These are phyloP conservation scores for Nannizziopsis barbatae DNA, from an alignment of 2,329 filamentous ascomycete species.

Conservation along the genomic window DNA sequence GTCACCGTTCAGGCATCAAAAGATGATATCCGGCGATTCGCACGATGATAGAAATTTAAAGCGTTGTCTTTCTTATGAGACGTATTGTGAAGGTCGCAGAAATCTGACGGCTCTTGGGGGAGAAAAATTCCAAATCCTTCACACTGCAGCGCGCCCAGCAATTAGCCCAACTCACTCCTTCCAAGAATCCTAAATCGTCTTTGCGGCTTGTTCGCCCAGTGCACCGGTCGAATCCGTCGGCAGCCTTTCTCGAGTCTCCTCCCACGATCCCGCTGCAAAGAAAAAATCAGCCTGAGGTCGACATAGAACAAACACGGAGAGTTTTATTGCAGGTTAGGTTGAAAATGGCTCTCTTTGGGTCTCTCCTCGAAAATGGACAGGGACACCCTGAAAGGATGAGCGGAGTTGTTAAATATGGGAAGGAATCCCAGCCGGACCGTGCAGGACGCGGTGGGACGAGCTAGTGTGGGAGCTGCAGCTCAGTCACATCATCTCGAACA, in stretches of 20 bases:
- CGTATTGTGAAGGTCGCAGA: slow-evolving; percentile 1
- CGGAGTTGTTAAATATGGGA: slow-evolving; percentile 1
- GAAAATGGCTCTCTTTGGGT: not conserved
- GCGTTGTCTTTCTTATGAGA: not conserved
- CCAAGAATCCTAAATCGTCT: not conserved
- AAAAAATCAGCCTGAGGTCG: too few species aligned
- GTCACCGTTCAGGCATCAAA: not conserved
- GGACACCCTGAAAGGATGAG: not conserved
- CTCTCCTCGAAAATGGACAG: not conserved
- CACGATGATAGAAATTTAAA: not conserved
- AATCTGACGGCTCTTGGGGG: not conserved
- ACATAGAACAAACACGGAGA: too few species aligned
- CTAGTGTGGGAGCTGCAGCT: slow-evolving; percentile 12
- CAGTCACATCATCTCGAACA: slow-evolving; percentile 10
- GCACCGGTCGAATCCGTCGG: not conserved
- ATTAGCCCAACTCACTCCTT: not conserved
- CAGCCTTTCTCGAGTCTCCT: too few species aligned
- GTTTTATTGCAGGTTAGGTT: too few species aligned
- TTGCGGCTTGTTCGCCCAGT: not conserved
- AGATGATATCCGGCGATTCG: not conserved
- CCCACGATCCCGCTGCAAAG: too few species aligned
- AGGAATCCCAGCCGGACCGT: not conserved
- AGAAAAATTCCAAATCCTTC: not conserved
- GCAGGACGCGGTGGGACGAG: slow-evolving; percentile 10
- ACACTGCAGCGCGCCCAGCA: slow-evolving; percentile 5